Base-by-base conservation (phyloP, 768 basidiomycete genomes). In the Holtermannia corniformis region DNA sequence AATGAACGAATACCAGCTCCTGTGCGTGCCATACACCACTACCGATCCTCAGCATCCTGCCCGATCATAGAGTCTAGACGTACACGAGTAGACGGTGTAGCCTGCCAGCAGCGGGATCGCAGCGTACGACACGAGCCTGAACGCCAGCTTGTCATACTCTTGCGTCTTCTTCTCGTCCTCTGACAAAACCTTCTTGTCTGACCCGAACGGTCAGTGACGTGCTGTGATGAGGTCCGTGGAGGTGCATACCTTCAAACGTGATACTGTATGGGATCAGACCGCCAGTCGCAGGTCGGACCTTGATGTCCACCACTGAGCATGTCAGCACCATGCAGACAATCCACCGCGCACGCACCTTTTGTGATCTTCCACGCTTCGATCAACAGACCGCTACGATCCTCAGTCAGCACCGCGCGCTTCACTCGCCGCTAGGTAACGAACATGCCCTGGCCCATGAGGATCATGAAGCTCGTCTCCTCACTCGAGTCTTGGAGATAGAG, bases 141-240 rank as follows among this genome's bases (percentile, higher is more conserved):
- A 96, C 3, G 93, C 93, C 49, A 93, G 77, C 60, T 81, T 81
- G 76, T 97, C 93, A 69, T 75, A 95, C 83, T 96, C 90, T 71
- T 96, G 91, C 10, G 93, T 96, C 74, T 86, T 92, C 78, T 86
- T 91, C 75, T 99, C 95, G 65, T 96, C 92, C 65, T 95, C 92
- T 58, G 79, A 86, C n/a, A 96, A 78, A 48, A 91, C 84, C 67
- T 97, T 91, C 72, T 96, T 97, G 76, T 97, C 95, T 78, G 53
- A 47, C 54, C 37, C 48, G 49, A 11, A 14, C n/a, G 21, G 37
- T 57, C 45, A 57, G 45, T 10, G 22, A 21, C 37, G 19, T 16
- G 44, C 49, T 47, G 5, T 5, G 21, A 47, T 24, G 21, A 19
- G 40, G 11, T 27, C n/a, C 26, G 51, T 50, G 61, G 50, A 54